A percentile compares a stretch with the other conserved stretches of the same genome.
phyloP scores from a whole-genome alignment of 139 green algal genomes.

The Zygnema cylindricum region DNA sequence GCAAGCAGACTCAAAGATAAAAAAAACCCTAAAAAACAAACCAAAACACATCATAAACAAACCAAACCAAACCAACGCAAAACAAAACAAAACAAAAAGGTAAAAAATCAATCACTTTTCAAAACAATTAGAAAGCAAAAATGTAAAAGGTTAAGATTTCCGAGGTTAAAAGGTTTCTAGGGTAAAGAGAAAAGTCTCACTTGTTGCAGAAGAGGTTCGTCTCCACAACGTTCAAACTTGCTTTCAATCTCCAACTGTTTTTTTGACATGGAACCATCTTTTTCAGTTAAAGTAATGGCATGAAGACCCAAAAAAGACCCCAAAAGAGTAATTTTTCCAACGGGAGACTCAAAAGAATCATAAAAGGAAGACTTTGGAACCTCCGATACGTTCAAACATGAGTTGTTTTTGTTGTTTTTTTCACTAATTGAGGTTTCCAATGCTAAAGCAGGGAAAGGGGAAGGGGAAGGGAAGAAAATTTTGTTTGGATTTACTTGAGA shows the following conservation, averaged over 20 bases:
- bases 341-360: constrained; percentile 23
- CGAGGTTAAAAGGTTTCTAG: neutral
- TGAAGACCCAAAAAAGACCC: constrained; percentile 13
- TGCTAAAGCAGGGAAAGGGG: neutral
- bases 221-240: neutral
- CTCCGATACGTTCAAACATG: neutral
- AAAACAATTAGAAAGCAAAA: neutral
- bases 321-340: constrained; percentile 4
- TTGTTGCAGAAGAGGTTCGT: neutral
- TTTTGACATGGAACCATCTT: neutral
- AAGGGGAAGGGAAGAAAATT: too few relatives aligned
- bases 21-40: too few relatives aligned
- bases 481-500: too few relatives aligned
- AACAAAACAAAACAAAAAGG: neutral
- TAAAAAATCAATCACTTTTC: neutral
- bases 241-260: neutral
- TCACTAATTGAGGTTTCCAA: neutral
- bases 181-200: neutral
- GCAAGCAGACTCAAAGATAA: too few relatives aligned
- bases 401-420: neutral
- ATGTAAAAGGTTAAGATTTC: neutral
- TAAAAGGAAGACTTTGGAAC: neutral
- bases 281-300: neutral
- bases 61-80: too few relatives aligned
- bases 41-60: too few relatives aligned